Evolutionary conservation across 345 rosid species (phyloP).

Genomic region (Fremontodendron californicum): DNA sequence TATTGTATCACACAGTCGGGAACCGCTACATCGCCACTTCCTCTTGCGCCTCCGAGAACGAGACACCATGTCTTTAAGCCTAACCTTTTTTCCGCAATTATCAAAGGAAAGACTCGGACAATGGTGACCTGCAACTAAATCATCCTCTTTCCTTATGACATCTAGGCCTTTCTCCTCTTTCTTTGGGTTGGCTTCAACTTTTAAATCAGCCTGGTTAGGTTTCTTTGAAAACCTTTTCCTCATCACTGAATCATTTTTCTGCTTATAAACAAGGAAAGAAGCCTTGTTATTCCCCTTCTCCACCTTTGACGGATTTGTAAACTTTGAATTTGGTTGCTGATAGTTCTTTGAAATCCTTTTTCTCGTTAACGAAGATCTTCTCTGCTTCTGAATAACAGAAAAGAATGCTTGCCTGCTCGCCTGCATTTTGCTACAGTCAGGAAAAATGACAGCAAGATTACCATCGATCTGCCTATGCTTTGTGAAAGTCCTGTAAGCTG

Average conservation of each 20-base stretch:
- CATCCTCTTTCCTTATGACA: slow-evolving; percentile 4
- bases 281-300: slow-evolving; percentile 4
- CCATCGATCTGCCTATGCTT: slow-evolving; percentile 1
- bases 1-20: slow-evolving; percentile 27
- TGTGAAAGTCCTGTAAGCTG: slow-evolving; percentile 5
- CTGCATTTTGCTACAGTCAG: slow-evolving; percentile 8
- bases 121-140: slow-evolving; percentile 1
- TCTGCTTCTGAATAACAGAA: slow-evolving; percentile 11
- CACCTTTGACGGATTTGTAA: not conserved
- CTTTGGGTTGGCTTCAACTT: not conserved
- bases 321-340: slow-evolving; percentile 5
- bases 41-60: slow-evolving; percentile 30
- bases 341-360: slow-evolving; percentile 8
- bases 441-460: slow-evolving; percentile 9
- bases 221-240: slow-evolving; percentile 14
- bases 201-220: slow-evolving; percentile 1
- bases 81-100: slow-evolving; percentile 12
- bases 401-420: not conserved
- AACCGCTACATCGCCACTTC: slow-evolving; percentile 16
- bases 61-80: slow-evolving; percentile 32
- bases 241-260: not conserved
- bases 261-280: slow-evolving; percentile 9
- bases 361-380: slow-evolving; percentile 15
- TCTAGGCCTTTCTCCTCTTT: slow-evolving; percentile 1
- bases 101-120: slow-evolving; percentile 8